Base-by-base conservation (phyloP, 108 stramenopile genomes). In the Stephanodiscus minutulus region DNA sequence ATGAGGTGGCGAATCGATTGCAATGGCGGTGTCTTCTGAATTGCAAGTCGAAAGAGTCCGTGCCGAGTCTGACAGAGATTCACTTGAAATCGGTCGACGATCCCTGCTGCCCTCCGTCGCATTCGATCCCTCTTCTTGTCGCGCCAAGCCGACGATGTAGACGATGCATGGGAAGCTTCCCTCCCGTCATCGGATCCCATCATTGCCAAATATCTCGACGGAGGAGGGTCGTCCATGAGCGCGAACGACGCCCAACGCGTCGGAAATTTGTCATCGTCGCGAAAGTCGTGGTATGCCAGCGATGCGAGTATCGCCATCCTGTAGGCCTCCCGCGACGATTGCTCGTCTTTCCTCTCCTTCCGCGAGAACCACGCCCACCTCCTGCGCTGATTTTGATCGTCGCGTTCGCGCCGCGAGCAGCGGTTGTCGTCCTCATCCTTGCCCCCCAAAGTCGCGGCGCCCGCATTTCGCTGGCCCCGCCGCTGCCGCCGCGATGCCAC, bases 231-330 rank as follows among this genome's bases (percentile, higher is more conserved):
- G 20, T 46, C 46, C 20, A 17, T 44, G 61, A 69, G 70, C 11
- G 48, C 46, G n/a, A 64, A 72, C 20, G 39, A 12, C 43, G 22
- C 31, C 21, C 25, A 61, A 18, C 33, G 0, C 39, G 9, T 41
- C 28, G n/a, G n/a, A n/a, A n/a, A n/a, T n/a, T 2, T 15, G 7
- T 22, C 41, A 8, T 59, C 22, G 43, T 81, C 73, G 55, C 76
- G 78, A 69, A 83, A 85, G 39, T 83, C 79, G 49, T 55, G 71
- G 53, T 85, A 85, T 5, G 85, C 74, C n/a, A 85, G 25, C 11
- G 22, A 27, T n/a, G 82, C 53, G 5, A 85, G 27, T 24, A 83
- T 39, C 13, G 78, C 78, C 82, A 85, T 85, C 49, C 57, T 50
- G 56, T 82, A 85, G 15, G 82, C 85, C 15, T 46, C 13, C 17